phyloP scores from a whole-genome alignment of 202 grass and related monocot genomes.

The Digitaria exilis region DNA sequence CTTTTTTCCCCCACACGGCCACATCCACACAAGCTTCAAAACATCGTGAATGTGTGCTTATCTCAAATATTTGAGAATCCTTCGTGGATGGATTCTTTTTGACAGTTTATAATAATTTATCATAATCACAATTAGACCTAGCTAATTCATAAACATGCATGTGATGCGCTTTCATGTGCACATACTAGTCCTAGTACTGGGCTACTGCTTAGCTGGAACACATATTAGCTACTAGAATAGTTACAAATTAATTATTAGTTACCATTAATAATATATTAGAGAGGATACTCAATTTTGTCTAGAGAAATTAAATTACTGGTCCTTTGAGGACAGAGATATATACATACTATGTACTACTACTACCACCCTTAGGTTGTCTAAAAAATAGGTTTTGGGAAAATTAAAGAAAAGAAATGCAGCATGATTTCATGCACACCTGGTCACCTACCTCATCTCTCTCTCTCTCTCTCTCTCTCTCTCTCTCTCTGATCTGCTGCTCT shows the following conservation, averaged over 20 bases:
- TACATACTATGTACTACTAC: background rate
- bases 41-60: background rate
- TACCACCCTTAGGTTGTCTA: background rate
- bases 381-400: background rate
- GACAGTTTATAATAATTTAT: background rate
- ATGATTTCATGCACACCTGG: conserved; percentile 16
- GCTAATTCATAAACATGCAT: too few relatives aligned
- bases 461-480: too few relatives aligned
- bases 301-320: background rate
- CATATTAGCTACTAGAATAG: background rate
- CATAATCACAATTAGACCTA: background rate
- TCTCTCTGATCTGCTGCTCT: background rate
- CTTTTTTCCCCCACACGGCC: too few relatives aligned
- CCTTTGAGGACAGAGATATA: background rate
- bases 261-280: background rate
- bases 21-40: background rate
- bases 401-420: background rate
- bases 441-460: too few relatives aligned
- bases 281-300: background rate
- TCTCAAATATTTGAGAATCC: background rate
- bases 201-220: background rate
- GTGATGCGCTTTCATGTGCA: conserved; percentile 5
- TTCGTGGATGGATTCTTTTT: background rate
- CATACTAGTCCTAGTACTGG: background rate
- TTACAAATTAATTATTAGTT: background rate